Percentiles rank a stretch among this genome's conserved stretches.
These are phyloP conservation scores for Pleurotus salmoneostramineus DNA, from an alignment of 768 basidiomycete species.

Conservation along the genomic window DNA sequence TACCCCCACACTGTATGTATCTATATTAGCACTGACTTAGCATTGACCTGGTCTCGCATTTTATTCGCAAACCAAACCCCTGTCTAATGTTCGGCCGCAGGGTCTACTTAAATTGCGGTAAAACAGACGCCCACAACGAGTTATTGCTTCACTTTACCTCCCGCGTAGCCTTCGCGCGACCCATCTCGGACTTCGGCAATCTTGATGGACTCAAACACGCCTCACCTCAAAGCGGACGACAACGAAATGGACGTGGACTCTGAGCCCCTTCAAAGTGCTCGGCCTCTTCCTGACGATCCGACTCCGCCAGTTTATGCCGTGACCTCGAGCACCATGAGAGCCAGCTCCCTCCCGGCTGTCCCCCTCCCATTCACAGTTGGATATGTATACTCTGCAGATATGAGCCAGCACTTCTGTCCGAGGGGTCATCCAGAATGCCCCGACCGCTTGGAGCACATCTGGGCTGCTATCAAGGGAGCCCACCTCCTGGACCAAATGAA, in stretches of 20 bases:
- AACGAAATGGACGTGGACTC: constrained; percentile 1
- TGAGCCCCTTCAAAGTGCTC: not conserved
- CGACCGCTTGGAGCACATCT: constrained; percentile 79
- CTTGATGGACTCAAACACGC: not conserved
- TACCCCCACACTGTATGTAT: no score
- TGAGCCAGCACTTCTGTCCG: constrained; percentile 80
- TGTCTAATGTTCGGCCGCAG: no score
- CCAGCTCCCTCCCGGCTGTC: constrained; percentile 39
- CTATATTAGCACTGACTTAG: no score
- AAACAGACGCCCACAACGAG: not conserved
- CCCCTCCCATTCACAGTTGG: constrained; percentile 54
- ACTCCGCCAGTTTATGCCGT: not conserved
- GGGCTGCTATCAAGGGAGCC: constrained; percentile 54
- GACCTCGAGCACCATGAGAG: constrained; percentile 21
- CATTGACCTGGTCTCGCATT: no score
- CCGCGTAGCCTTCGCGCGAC: not conserved
- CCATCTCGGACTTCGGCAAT: not conserved
- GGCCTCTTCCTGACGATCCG: not conserved
- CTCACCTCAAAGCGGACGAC: not conserved
- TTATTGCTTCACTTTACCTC: not conserved
- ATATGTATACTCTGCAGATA: constrained; percentile 81
- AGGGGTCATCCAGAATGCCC: constrained; percentile 67
- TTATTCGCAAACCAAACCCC: no score
- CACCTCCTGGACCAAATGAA: constrained; percentile 71
- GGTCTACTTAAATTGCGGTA: not conserved